These are phyloP conservation scores for Byssothecium circinans DNA, from an alignment of 2,329 filamentous ascomycete species.

Conservation along the genomic window DNA sequence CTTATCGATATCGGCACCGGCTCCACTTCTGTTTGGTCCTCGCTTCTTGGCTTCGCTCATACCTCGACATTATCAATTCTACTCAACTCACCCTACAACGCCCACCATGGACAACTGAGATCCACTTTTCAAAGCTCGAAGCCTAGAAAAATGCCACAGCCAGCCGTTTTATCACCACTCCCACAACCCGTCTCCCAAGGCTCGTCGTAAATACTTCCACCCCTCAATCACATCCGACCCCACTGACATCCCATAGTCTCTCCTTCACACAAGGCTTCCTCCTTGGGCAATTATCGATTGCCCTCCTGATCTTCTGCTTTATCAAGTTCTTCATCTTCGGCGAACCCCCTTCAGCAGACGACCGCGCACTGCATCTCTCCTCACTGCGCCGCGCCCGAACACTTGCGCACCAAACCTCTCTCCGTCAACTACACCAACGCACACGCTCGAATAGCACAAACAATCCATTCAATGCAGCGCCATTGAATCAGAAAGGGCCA, in stretches of 20 bases:
- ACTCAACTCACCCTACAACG: not conserved
- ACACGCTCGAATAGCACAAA: slow-evolving; percentile 12
- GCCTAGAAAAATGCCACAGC: slow-evolving; percentile 1
- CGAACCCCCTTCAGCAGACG: slow-evolving; percentile 81
- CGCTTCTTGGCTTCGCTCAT: not conserved
- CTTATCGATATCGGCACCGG: slow-evolving; percentile 16
- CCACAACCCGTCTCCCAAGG: slow-evolving; percentile 21
- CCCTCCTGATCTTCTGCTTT: slow-evolving; percentile 87
- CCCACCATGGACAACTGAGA: slow-evolving; percentile 6
- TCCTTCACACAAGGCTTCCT: slow-evolving; percentile 94
- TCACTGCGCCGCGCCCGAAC: slow-evolving; percentile 73
- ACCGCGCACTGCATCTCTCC: slow-evolving; percentile 73
- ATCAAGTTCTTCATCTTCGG: slow-evolving; percentile 99
- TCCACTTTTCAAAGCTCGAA: not conserved
- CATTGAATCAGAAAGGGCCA: slow-evolving; percentile 45
- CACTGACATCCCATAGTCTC: slow-evolving; percentile 56
- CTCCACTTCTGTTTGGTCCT: slow-evolving; percentile 1
- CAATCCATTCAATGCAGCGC: slow-evolving; percentile 5
- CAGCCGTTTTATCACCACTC: not conserved
- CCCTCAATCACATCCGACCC: slow-evolving; percentile 11
- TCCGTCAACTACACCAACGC: slow-evolving; percentile 22
- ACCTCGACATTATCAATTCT: not conserved
- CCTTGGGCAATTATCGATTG: slow-evolving; percentile 88
- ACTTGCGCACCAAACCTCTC: slow-evolving; percentile 61
- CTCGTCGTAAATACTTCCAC: slow-evolving; percentile 18